These are phyloP conservation scores for Trifolium subterraneum DNA, from an alignment of 306 rosid genomes.

Conservation along the genomic window DNA sequence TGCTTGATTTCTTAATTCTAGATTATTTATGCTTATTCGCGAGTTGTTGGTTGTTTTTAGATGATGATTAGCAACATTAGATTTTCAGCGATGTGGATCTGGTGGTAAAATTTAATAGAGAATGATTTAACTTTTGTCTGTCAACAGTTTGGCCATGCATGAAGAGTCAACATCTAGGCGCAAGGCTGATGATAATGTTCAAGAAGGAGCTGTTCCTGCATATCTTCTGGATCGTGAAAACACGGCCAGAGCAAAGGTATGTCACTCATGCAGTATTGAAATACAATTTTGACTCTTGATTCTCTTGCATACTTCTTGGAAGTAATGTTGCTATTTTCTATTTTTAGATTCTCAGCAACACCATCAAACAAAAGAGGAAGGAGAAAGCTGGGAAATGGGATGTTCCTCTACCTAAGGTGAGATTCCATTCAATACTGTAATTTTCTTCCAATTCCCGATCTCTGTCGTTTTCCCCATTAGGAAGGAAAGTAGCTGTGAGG, in stretches of 20 bases:
- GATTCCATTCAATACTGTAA: background rate
- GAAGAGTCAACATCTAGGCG: conserved; percentile 86
- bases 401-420: conserved; percentile 94
- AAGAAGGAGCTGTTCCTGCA: conserved; percentile 84
- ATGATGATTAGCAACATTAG: background rate
- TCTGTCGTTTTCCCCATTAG: background rate
- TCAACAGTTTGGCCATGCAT: conserved; percentile 81
- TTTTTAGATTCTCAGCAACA: conserved; percentile 82
- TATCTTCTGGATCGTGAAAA: conserved; percentile 90
- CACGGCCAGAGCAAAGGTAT: conserved; percentile 82
- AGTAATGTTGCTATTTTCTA: conserved; percentile 34
- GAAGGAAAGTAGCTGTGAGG: background rate
- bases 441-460: background rate
- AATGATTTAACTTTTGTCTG: background rate
- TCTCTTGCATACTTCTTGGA: background rate
- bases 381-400: conserved; percentile 99
- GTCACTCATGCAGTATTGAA: conserved; percentile 13
- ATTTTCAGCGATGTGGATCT: background rate
- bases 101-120: conserved; percentile 14
- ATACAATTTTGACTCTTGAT: background rate
- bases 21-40: conserved; percentile 1
- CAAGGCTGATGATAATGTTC: conserved; percentile 87
- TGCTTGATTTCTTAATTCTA: background rate
- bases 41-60: background rate
- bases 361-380: conserved; percentile 93